Conservation (phyloP, 2,329 filamentous ascomycete genomes). For the Alternaria panax region DNA sequence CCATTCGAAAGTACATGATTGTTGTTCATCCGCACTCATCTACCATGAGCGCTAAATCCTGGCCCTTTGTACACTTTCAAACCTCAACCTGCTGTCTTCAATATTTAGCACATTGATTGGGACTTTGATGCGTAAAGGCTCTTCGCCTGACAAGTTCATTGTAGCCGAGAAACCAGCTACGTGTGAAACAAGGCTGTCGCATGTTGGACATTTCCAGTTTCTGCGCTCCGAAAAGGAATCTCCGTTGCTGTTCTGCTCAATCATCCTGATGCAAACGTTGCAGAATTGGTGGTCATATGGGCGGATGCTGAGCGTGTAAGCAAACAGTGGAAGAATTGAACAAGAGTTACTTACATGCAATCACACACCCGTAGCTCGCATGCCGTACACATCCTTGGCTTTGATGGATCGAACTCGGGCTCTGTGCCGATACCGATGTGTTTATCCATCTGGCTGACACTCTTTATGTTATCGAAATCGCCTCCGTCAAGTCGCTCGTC, state of each 20-base stretch:
- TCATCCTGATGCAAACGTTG: too few species aligned
- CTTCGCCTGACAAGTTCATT: constrained; percentile 1
- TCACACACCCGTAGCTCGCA: not conserved
- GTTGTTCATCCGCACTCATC: not conserved
- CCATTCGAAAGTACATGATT: not conserved
- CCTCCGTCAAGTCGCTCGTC: not conserved
- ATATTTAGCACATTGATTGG: not conserved
- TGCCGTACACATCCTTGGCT: not conserved
- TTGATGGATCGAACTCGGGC: too few species aligned
- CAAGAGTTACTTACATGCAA: too few species aligned
- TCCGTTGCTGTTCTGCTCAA: too few species aligned
- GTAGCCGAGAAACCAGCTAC: not conserved
- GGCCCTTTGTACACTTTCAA: not conserved
- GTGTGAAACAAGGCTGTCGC: too few species aligned
- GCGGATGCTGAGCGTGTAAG: too few species aligned
- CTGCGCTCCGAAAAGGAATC: too few species aligned
- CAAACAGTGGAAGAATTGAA: fast-evolving
- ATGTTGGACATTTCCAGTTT: too few species aligned
- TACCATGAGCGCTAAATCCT: not conserved
- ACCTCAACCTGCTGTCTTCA: not conserved
- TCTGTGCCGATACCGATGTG: fast-evolving
- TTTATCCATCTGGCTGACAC: not conserved
- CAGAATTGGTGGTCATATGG: too few species aligned
- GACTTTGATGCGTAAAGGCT: not conserved
- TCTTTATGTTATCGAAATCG: not conserved